Conservation (phyloP, 176 grass and related monocot species). For the Oryza coarctata region DNA sequence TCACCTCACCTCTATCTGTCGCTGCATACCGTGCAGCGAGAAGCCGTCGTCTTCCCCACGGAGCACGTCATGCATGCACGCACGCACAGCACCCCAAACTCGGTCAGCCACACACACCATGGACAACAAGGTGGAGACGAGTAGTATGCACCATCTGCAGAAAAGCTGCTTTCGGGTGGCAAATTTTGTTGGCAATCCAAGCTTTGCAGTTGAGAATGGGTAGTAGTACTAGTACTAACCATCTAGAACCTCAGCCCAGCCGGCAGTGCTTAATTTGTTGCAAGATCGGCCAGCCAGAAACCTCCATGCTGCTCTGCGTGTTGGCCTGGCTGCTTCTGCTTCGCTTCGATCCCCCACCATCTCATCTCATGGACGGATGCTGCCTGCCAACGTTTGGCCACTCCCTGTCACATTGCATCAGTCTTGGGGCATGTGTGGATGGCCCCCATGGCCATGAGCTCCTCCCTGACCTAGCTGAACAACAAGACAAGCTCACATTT, state of each 20-base stretch:
- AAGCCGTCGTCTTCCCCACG: neutral
- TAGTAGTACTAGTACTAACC: neutral
- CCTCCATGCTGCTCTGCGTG: neutral
- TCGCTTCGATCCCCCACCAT: neutral
- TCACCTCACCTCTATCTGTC: neutral
- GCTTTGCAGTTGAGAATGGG: neutral
- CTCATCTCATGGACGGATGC: constrained; percentile 20
- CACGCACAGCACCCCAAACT: neutral
- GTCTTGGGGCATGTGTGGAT: constrained; percentile 25
- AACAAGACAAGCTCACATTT: constrained; percentile 53
- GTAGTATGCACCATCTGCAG: constrained; percentile 1
- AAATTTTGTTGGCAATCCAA: constrained; percentile 22
- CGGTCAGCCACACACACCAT: neutral
- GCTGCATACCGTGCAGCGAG: neutral
- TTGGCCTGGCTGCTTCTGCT: neutral
- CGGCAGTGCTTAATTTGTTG: constrained; percentile 22
- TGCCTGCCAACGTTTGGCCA: neutral
- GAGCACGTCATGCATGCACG: neutral
- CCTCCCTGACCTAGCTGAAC: constrained; percentile 41
- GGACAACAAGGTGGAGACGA: too few relatives aligned
- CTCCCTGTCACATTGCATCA: constrained; percentile 42
- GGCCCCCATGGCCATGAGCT: constrained; percentile 22
- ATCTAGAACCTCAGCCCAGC: constrained; percentile 30
- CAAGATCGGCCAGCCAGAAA: neutral
- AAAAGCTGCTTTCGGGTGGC: constrained; percentile 21